These are phyloP conservation scores for Nelumbo lutea DNA, from an alignment of 164 flowering plant species.

Conservation along the genomic window DNA sequence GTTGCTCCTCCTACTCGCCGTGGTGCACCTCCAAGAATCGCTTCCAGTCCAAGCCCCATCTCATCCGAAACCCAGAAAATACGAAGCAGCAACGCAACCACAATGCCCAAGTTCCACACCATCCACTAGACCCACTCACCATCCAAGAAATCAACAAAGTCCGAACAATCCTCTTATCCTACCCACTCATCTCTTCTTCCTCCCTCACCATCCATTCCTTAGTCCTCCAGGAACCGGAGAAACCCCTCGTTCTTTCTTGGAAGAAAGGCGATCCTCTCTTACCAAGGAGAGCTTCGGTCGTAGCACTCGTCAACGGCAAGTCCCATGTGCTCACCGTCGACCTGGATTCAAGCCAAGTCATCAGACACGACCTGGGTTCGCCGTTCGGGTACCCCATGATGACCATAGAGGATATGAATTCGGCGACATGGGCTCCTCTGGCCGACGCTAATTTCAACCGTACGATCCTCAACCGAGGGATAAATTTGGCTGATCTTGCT, in stretches of 20 bases:
- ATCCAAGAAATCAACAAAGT: slow-evolving; percentile 56
- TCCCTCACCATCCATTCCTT: slow-evolving; percentile 52
- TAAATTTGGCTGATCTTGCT: slow-evolving; percentile 55
- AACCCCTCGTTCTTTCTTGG: slow-evolving; percentile 56
- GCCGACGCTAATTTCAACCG: slow-evolving; percentile 57
- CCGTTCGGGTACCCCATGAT: slow-evolving; percentile 69
- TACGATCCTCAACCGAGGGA: slow-evolving; percentile 59
- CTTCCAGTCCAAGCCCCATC: slow-evolving; percentile 21
- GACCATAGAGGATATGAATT: slow-evolving; percentile 82
- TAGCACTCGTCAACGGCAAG: slow-evolving; percentile 40
- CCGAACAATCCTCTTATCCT: slow-evolving; percentile 39
- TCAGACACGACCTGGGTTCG: slow-evolving; percentile 18
- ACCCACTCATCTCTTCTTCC: slow-evolving; percentile 37
- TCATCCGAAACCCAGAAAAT: slow-evolving; percentile 8
- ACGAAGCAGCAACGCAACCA: slow-evolving; percentile 27
- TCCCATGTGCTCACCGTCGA: slow-evolving; percentile 54
- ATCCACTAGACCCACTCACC: slow-evolving; percentile 95
- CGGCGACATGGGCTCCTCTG: slow-evolving; percentile 55
- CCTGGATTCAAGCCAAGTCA: slow-evolving; percentile 36
- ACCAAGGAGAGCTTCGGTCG: slow-evolving; percentile 57
- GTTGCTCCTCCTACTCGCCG: slow-evolving; percentile 38
- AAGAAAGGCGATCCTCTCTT: slow-evolving; percentile 47
- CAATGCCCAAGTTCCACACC: slow-evolving; percentile 55
- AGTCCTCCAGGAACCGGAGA: slow-evolving; percentile 48
- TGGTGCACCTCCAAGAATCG: slow-evolving; percentile 57